A percentile compares a stretch with the other conserved stretches of the same genome.
phyloP scores from a whole-genome alignment of 73 alveolate genomes.

The Symbiodinium natans region DNA sequence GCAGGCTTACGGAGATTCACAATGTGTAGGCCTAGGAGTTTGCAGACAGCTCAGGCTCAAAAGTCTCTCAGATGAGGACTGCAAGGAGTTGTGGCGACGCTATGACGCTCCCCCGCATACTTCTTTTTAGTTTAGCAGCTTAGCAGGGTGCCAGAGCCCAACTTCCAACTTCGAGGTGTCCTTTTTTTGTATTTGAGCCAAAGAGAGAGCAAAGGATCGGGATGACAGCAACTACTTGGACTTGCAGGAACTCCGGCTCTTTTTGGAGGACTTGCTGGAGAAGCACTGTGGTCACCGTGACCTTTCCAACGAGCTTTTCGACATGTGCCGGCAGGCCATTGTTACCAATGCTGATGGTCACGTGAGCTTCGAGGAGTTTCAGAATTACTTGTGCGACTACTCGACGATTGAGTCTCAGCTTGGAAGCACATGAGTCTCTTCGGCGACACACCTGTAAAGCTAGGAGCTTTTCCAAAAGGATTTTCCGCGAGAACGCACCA shows the following conservation, averaged over 20 bases:
- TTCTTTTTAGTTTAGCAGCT: neutral
- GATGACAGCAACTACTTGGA: neutral
- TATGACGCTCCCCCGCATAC: neutral
- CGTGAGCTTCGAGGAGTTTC: slow-evolving; percentile 70
- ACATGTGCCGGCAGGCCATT: slow-evolving; percentile 21
- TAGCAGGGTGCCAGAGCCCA: neutral
- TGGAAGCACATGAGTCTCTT: neutral
- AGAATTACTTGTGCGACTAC: slow-evolving; percentile 43
- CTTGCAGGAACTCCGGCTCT: neutral
- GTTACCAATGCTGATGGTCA: slow-evolving; percentile 32
- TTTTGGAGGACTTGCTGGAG: slow-evolving; percentile 19
- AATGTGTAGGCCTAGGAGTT: no score
- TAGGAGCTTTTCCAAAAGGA: neutral
- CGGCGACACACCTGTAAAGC: neutral
- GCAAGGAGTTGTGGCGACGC: slow-evolving; percentile 25
- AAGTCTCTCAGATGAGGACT: slow-evolving; percentile 17
- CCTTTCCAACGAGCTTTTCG: slow-evolving; percentile 32
- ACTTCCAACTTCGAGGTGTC: no score
- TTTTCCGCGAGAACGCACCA: neutral
- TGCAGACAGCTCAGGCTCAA: neutral
- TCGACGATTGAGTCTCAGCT: slow-evolving; percentile 49
- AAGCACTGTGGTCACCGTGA: neutral
- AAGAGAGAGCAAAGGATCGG: neutral
- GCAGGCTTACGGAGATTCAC: no score
- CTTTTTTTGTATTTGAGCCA: neutral